Percentiles rank a stretch among this genome's conserved stretches.
Evolutionary conservation across 257 asterid species (phyloP).

Genomic region (Scutellaria barbata): DNA sequence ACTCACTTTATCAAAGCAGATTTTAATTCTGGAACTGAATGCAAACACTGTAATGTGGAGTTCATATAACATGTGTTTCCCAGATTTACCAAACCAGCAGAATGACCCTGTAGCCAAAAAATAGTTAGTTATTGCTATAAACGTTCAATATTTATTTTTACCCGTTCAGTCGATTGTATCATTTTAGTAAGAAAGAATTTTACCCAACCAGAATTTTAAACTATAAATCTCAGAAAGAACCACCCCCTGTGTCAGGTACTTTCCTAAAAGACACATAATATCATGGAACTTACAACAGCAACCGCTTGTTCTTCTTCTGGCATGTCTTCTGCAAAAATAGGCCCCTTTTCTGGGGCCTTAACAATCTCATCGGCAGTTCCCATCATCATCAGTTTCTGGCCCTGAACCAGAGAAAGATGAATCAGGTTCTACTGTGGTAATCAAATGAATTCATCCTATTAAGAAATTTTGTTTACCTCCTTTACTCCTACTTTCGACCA

Average conservation of each 20-base stretch:
- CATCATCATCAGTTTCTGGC: slow-evolving; percentile 99
- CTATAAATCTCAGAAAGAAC: slow-evolving; percentile 20
- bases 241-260: slow-evolving; percentile 7
- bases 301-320: slow-evolving; percentile 91
- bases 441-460: slow-evolving; percentile 21
- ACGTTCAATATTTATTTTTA: slow-evolving; percentile 12
- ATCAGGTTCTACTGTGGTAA: slow-evolving; percentile 19
- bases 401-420: slow-evolving; percentile 50
- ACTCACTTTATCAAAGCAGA: slow-evolving; percentile 80
- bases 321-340: slow-evolving; percentile 92
- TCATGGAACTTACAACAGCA: slow-evolving; percentile 61
- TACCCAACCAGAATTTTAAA: background rate
- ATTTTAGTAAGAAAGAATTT: background rate
- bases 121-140: slow-evolving; percentile 11
- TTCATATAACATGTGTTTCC: slow-evolving; percentile 99
- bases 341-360: slow-evolving; percentile 97
- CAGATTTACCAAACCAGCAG: slow-evolving; percentile 91
- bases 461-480: slow-evolving; percentile 57
- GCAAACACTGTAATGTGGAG: slow-evolving; percentile 96
- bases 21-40: slow-evolving; percentile 93
- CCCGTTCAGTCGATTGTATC: slow-evolving; percentile 2
- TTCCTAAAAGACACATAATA: slow-evolving; percentile 21
- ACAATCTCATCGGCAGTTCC: slow-evolving; percentile 98
- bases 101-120: slow-evolving; percentile 71
- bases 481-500: slow-evolving; percentile 93